Evolutionary conservation across 768 basidiomycete genomes (phyloP), one percentile per base, ranked within the genome.

Genomic region (Lactarius pseudohatsudake): DNA sequence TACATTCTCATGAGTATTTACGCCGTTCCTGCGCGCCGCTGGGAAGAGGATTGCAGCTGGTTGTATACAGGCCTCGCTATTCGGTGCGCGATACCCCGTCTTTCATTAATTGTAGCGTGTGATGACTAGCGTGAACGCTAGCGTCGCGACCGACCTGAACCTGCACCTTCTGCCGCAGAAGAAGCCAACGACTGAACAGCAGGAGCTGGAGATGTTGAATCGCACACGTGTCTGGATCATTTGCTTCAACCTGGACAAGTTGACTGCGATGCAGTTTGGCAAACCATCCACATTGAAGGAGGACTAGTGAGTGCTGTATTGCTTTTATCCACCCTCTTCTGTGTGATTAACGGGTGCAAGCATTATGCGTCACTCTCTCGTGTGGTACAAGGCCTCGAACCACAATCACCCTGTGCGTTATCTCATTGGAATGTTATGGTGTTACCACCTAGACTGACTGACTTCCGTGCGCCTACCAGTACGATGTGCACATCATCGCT

Each of bases 21-120:
- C 77, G 86, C 87, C 62, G 81, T 91, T 0, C 91, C 91, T 1
- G 82, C 87, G 0, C 84, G 85, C 59, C 84, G 87, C 38, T 95
- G 92, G 88, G 93, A 95, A 72, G 92, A 96, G 69, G 93, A 96
- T 72, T 83, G 93, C 32, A 89, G 88, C 60, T 97, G 92, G 91
- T 76, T 96, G 57, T 94, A 91, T 75, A 86, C 96, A 26, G 94
- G 94, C 8, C 80, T 95, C 34, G 94, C 92, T 9, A 94, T 96
- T 67, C 82, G 93, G 91, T 90, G 71, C 36, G 78, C 15, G 1
- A 26, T 7, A 67, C 69, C n/a, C 34, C 43, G 7, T 8, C 9
- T 11, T 62, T 22, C 50, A 26, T 26, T 26, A 86, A 26, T 41
- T 34, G 6, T 9, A n/a, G 10, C 36, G 3, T 28, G 13, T 60